Evolutionary conservation across 1,139 yeast genomes (phyloP).

Genomic region (Candida sanyaensis): DNA sequence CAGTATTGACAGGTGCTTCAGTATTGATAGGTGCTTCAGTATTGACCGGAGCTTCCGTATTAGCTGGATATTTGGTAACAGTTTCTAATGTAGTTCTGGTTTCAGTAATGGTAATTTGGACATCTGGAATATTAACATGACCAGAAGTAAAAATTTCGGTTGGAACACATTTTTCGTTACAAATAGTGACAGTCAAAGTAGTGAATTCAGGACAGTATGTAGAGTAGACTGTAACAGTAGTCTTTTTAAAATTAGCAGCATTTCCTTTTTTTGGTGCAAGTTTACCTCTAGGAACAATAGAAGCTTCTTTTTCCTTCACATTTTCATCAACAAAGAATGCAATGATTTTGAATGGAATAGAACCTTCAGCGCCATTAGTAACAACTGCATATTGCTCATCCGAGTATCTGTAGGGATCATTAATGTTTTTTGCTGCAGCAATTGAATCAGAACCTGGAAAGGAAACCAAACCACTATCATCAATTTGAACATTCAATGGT

Average conservation of each 20-base stretch:
- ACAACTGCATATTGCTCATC: constrained; percentile 25
- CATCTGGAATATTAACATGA: constrained; percentile 1
- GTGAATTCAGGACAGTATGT: constrained; percentile 13
- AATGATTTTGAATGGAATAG: constrained; percentile 22
- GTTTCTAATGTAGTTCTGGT: not conserved
- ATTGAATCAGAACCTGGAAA: constrained; percentile 31
- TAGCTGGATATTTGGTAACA: not conserved
- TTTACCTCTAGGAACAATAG: not conserved
- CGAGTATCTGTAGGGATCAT: constrained; percentile 47
- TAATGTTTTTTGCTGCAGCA: constrained; percentile 42
- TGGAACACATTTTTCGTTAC: constrained; percentile 8
- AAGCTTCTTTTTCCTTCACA: not conserved
- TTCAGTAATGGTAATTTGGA: not conserved
- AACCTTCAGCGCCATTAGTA: constrained; percentile 17
- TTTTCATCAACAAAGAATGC: constrained; percentile 8
- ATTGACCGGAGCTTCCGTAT: not conserved
- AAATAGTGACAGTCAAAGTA: constrained; percentile 12
- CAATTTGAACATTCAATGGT: constrained; percentile 16
- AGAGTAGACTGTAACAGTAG: constrained; percentile 9
- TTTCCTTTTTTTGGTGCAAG: not conserved
- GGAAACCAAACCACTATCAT: constrained; percentile 24
- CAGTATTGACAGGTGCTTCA: not conserved
- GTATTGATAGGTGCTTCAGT: not conserved
- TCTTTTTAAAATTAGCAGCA: not conserved
- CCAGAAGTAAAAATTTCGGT: constrained; percentile 5